Evolutionary conservation across 2,329 filamentous ascomycete species (phyloP).

Genomic region (Colletotrichum destructivum): DNA sequence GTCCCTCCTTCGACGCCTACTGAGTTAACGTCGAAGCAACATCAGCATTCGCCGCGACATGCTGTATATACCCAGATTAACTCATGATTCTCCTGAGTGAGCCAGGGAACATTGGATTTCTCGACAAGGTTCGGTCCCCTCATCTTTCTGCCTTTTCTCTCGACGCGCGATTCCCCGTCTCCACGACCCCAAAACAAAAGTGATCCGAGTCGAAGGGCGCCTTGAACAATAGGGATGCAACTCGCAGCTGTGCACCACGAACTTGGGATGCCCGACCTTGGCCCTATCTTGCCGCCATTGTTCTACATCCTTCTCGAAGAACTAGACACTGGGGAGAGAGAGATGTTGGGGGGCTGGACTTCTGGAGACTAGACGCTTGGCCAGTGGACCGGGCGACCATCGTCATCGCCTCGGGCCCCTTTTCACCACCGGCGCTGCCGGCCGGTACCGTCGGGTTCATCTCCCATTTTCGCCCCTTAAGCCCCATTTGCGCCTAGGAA

Average conservation of each 20-base stretch:
- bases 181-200: constrained; percentile 4
- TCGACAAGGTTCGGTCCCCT: constrained; percentile 7
- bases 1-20: neutral
- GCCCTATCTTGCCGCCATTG: constrained; percentile 5
- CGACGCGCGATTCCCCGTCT: neutral
- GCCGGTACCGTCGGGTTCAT: constrained; percentile 32
- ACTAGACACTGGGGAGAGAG: neutral
- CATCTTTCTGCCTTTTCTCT: constrained; percentile 2
- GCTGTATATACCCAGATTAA: constrained; percentile 31
- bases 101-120: constrained; percentile 21
- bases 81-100: constrained; percentile 1
- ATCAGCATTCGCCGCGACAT: constrained; percentile 21
- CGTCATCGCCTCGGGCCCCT: constrained; percentile 38
- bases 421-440: constrained; percentile 35
- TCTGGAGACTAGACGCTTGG: constrained; percentile 12
- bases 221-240: constrained; percentile 21
- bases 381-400: constrained; percentile 19
- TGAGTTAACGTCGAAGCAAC: constrained; percentile 10
- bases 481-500: constrained; percentile 21
- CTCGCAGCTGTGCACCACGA: constrained; percentile 9
- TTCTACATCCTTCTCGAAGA: constrained; percentile 40
- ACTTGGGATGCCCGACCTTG: neutral
- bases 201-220: constrained; percentile 19
- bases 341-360: neutral
- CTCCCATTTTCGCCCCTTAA: constrained; percentile 37